Percentiles rank a stretch among this genome's conserved stretches.
Conservation (phyloP, 768 basidiomycete species). For the Pilatotrama ljubarskyi region DNA sequence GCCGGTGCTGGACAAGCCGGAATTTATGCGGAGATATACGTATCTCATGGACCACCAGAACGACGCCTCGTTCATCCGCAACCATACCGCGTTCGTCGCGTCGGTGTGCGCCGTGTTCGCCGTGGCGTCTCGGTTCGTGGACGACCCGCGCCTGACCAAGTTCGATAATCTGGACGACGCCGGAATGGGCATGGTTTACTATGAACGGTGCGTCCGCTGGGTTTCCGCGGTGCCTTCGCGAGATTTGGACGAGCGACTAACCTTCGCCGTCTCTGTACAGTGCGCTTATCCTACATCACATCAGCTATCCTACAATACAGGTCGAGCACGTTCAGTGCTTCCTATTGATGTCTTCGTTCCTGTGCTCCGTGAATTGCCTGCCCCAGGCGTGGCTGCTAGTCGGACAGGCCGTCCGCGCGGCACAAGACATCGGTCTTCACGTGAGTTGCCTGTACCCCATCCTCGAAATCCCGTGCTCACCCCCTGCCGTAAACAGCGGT, state of each 20-base stretch:
- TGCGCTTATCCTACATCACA: slow-evolving; percentile 88
- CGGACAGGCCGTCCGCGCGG: slow-evolving; percentile 86
- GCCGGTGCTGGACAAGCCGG: slow-evolving; percentile 84
- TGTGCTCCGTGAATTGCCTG: slow-evolving; percentile 90
- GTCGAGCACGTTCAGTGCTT: slow-evolving; percentile 89
- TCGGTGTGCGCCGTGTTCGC: slow-evolving; percentile 89
- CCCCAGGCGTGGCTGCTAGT: slow-evolving; percentile 93
- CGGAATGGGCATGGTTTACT: slow-evolving; percentile 88
- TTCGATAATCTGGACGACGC: slow-evolving; percentile 68
- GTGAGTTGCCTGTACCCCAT: slow-evolving; percentile 47
- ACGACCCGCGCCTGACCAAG: slow-evolving; percentile 63
- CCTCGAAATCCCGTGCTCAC: slow-evolving; percentile 15
- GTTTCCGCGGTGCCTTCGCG: neutral
- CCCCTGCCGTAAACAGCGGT: slow-evolving; percentile 55
- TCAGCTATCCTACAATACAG: slow-evolving; percentile 85
- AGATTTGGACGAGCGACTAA: neutral
- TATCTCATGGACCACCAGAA: slow-evolving; percentile 70
- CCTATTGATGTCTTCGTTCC: slow-evolving; percentile 84
- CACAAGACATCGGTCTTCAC: slow-evolving; percentile 90
- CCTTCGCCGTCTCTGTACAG: slow-evolving; percentile 38
- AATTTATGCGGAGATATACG: slow-evolving; percentile 72
- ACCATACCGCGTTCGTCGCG: slow-evolving; percentile 75
- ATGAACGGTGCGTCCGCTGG: slow-evolving; percentile 65
- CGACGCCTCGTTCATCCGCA: slow-evolving; percentile 52
- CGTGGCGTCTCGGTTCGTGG: slow-evolving; percentile 78